Evolutionary conservation across 148 eudicot species (phyloP).

Genomic region (Persicaria tinctoria): DNA sequence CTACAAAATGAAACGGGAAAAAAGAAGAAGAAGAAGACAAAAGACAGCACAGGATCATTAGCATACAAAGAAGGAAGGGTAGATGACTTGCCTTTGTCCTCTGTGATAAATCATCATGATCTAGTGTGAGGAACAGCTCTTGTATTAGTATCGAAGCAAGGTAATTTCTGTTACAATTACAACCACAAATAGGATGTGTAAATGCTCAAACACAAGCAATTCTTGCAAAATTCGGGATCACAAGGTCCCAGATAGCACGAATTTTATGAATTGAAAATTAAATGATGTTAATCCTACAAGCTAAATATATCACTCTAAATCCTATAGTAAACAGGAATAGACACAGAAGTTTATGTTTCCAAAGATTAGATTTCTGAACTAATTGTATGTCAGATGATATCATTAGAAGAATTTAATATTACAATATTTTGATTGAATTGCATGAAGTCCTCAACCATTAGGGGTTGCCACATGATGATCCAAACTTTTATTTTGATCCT

Average conservation of each 20-base stretch:
- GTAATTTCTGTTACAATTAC: conserved; percentile 60
- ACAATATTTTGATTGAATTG: no score
- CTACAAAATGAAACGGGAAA: conserved; percentile 13
- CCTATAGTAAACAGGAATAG: not conserved
- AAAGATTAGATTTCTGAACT: no score
- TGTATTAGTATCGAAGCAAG: conserved; percentile 94
- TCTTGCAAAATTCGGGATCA: not conserved
- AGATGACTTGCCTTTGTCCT: conserved; percentile 69
- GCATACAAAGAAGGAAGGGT: not conserved
- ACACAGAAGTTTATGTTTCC: not conserved
- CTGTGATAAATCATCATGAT: conserved; percentile 85
- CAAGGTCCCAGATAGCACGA: not conserved
- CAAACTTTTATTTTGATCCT: no score
- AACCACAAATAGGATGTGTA: conserved; percentile 1
- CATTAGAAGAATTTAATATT: not conserved
- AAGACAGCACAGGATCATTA: not conserved
- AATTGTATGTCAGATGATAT: not conserved
- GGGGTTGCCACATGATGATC: no score
- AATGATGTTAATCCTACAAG: not conserved
- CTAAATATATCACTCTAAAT: not conserved
- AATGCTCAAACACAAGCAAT: not conserved
- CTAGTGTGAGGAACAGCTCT: conserved; percentile 95
- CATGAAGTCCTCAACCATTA: no score
- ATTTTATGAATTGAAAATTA: not conserved
- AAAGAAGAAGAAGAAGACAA: conserved; percentile 3